A percentile compares a stretch with the other conserved stretches of the same genome.
Evolutionary conservation across 371 early-diverging fungal species (phyloP).

Genomic region (Cokeromyces recurvatus): DNA sequence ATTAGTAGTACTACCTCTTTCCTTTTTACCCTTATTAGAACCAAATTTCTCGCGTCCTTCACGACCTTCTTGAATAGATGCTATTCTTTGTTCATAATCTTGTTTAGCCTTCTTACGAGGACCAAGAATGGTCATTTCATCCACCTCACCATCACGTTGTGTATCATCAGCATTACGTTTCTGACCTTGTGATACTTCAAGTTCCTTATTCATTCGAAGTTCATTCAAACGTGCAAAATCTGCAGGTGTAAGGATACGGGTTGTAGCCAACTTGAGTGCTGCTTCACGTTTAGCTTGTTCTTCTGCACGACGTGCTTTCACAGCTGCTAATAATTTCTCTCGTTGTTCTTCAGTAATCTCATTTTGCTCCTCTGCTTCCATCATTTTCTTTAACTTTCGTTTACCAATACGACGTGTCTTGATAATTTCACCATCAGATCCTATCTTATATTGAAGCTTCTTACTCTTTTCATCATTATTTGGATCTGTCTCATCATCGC

Average conservation of each 20-base stretch:
- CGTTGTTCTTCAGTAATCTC: constrained; percentile 51
- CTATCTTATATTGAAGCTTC: constrained; percentile 24
- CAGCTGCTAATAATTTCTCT: constrained; percentile 30
- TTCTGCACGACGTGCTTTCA: constrained; percentile 32
- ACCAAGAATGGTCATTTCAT: constrained; percentile 72
- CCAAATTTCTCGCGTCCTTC: constrained; percentile 91
- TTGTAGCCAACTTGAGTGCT: constrained; percentile 38
- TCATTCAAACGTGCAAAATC: constrained; percentile 85
- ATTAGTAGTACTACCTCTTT: constrained; percentile 82
- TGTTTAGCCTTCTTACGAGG: constrained; percentile 86
- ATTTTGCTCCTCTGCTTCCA: constrained; percentile 40
- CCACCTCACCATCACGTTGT: constrained; percentile 53
- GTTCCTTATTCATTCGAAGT: constrained; percentile 57
- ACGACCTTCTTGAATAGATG: constrained; percentile 78
- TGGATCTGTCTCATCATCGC: constrained; percentile 31
- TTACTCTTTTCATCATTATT: constrained; percentile 17
- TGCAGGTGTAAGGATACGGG: constrained; percentile 84
- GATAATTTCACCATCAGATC: constrained; percentile 18
- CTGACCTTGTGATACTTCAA: constrained; percentile 28
- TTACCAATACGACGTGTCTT: constrained; percentile 43
- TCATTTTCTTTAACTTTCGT: constrained; percentile 44
- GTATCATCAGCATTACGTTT: constrained; percentile 39
- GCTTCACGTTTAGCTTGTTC: constrained; percentile 38
- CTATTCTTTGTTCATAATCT: constrained; percentile 89
- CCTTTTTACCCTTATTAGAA: constrained; percentile 79